Percentiles rank a stretch among this genome's conserved stretches.
phyloP scores from a whole-genome alignment of 345 rosid genomes.

The Anastatica hierochuntica region DNA sequence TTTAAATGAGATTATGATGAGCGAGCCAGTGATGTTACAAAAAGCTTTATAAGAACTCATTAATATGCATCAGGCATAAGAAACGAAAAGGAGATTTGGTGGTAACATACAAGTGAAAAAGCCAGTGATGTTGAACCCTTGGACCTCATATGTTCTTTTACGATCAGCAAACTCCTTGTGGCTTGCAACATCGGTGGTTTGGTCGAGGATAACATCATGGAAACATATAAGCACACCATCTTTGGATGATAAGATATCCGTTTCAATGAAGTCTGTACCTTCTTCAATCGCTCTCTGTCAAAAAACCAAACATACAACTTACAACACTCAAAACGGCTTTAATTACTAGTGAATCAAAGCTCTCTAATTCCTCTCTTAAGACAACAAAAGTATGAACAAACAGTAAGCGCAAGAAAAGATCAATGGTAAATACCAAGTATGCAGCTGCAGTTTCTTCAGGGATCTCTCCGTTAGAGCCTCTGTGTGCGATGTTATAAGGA shows the following conservation, averaged over 20 bases:
- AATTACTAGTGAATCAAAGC: too few species aligned
- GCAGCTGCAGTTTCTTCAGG: conserved; percentile 95
- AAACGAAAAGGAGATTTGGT: too few species aligned
- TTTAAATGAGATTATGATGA: too few species aligned
- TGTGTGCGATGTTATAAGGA: conserved; percentile 78
- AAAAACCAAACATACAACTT: too few species aligned
- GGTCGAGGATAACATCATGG: conserved; percentile 75
- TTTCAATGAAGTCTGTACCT: conserved; percentile 90
- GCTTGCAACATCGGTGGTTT: conserved; percentile 55
- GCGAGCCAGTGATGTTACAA: too few species aligned
- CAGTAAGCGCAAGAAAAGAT: too few species aligned
- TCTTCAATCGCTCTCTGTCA: too few species aligned
- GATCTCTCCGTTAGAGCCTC: conserved; percentile 91
- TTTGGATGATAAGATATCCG: conserved; percentile 68
- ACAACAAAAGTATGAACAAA: too few species aligned
- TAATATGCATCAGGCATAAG: too few species aligned
- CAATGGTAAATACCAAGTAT: conserved; percentile 65
- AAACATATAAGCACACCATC: conserved; percentile 78
- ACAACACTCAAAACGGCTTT: too few species aligned
- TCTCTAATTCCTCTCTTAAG: too few species aligned
- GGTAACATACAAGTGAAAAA: conserved; percentile 76
- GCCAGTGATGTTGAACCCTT: conserved; percentile 64
- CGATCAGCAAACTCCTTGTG: conserved; percentile 79
- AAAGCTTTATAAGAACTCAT: too few species aligned
- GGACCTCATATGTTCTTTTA: conserved; percentile 71